Evolutionary conservation across 345 rosid genomes (phyloP).

Genomic region (Laguncularia racemosa): DNA sequence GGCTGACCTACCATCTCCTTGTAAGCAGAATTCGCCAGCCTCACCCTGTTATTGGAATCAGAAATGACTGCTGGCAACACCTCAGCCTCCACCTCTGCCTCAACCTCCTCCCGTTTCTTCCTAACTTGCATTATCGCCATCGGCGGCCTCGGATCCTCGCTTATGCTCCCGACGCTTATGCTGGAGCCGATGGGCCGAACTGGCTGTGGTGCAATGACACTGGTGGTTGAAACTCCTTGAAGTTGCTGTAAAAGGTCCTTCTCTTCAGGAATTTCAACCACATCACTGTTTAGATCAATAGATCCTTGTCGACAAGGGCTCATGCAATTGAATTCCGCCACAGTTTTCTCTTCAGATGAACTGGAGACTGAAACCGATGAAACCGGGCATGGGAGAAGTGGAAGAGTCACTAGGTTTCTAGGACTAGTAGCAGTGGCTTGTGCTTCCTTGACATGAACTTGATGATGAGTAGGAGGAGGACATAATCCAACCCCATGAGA

Average conservation of each 20-base stretch:
- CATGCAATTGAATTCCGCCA: slow-evolving; percentile 27
- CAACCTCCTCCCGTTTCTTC: slow-evolving; percentile 60
- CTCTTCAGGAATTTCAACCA: slow-evolving; percentile 47
- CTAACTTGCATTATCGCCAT: slow-evolving; percentile 9
- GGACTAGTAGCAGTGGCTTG: slow-evolving; percentile 8
- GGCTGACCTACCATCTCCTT: slow-evolving; percentile 98
- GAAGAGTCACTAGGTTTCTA: slow-evolving; percentile 56
- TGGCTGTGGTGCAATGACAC: slow-evolving; percentile 60
- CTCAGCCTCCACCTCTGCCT: slow-evolving; percentile 71
- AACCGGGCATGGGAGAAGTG: slow-evolving; percentile 61
- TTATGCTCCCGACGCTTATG: slow-evolving; percentile 60
- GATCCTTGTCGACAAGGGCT: slow-evolving; percentile 18
- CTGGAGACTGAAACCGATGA: too few species aligned
- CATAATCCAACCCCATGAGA: slow-evolving; percentile 13
- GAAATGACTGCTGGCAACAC: slow-evolving; percentile 62
- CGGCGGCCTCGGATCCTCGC: slow-evolving; percentile 14
- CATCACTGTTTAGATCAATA: slow-evolving; percentile 51
- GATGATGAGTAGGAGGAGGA: slow-evolving; percentile 22
- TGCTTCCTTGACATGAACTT: too few species aligned
- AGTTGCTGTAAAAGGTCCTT: slow-evolving; percentile 52
- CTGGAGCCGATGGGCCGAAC: slow-evolving; percentile 73
- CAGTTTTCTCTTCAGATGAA: background rate
- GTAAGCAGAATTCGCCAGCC: slow-evolving; percentile 82
- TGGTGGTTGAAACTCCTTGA: slow-evolving; percentile 28
- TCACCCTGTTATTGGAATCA: slow-evolving; percentile 69